Evolutionary conservation across 352 stramenopile genomes (phyloP).

Genomic region (Pythium phragmitis): DNA sequence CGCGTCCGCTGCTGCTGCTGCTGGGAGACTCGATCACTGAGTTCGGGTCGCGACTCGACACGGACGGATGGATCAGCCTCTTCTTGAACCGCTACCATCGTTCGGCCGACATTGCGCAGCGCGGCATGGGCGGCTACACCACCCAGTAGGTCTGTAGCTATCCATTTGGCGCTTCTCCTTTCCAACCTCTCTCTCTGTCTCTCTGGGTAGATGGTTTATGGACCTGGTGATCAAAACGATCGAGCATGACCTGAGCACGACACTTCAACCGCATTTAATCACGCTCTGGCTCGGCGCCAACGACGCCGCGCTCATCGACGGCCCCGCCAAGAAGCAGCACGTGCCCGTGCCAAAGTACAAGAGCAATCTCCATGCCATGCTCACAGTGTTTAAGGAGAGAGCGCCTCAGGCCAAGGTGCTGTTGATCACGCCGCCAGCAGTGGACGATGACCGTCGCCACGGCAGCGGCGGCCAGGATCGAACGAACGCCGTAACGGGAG

Average conservation of each 20-base stretch:
- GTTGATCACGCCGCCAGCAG: conserved; percentile 54
- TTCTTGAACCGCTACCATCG: conserved; percentile 57
- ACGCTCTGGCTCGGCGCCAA: conserved; percentile 57
- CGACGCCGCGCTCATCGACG: conserved; percentile 39
- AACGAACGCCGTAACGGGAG: conserved; percentile 34
- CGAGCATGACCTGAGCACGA: conserved; percentile 28
- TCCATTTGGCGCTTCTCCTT: too few relatives aligned
- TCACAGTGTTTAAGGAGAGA: conserved; percentile 29
- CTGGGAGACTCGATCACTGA: conserved; percentile 71
- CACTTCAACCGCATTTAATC: conserved; percentile 29
- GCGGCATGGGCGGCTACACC: conserved; percentile 56
- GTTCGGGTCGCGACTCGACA: conserved; percentile 33
- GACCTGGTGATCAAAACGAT: conserved; percentile 32
- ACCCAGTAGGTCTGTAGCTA: conserved; percentile 19
- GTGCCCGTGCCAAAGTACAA: conserved; percentile 47
- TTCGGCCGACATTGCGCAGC: conserved; percentile 48
- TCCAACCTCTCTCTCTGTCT: background rate
- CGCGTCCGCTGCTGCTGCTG: conserved; percentile 46
- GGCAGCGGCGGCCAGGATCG: conserved; percentile 33
- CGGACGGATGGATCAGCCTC: conserved; percentile 44
- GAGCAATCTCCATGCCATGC: conserved; percentile 38
- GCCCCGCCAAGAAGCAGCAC: conserved; percentile 35
- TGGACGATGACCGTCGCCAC: conserved; percentile 37
- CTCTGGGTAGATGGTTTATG: conserved; percentile 27
- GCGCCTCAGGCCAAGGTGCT: conserved; percentile 37